A percentile compares a stretch with the other conserved stretches of the same genome.
Conservation (phyloP, 768 basidiomycete species). For the Tylopilus cervinicoccineus region DNA sequence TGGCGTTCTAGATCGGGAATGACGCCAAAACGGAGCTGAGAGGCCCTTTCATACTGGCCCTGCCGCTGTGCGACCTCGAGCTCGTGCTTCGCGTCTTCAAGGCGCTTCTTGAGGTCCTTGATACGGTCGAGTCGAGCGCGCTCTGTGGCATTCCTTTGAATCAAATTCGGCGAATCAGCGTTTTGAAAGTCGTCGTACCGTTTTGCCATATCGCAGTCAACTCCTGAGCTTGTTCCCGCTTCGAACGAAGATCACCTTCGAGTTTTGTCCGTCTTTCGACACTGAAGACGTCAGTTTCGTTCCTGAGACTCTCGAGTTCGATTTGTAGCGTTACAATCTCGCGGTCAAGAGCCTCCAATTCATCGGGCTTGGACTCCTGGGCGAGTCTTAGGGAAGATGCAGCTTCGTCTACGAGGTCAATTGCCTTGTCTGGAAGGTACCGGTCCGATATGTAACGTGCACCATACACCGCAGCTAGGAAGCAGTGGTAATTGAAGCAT, state of each 20-base stretch:
- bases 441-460: conserved; percentile 85
- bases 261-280: conserved; percentile 67
- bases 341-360: conserved; percentile 75
- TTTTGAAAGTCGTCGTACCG: conserved; percentile 34
- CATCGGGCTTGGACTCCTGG: conserved; percentile 85
- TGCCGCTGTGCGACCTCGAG: conserved; percentile 87
- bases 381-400: conserved; percentile 82
- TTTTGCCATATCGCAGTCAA: conserved; percentile 71
- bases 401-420: conserved; percentile 92
- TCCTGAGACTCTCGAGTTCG: conserved; percentile 85
- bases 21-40: conserved; percentile 75
- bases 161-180: background rate
- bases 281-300: conserved; percentile 82
- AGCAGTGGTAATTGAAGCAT: background rate
- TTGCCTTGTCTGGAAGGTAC: conserved; percentile 87
- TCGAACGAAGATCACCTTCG: conserved; percentile 56
- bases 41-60: conserved; percentile 82
- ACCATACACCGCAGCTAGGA: conserved; percentile 73
- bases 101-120: conserved; percentile 66
- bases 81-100: conserved; percentile 82
- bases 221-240: conserved; percentile 57
- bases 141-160: conserved; percentile 37
- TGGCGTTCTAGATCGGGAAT: conserved; percentile 78
- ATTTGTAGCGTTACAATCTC: conserved; percentile 86
- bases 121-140: conserved; percentile 63